phyloP scores from a whole-genome alignment of 1,284 basidiomycete species.

The Quambalaria eucalypti region DNA sequence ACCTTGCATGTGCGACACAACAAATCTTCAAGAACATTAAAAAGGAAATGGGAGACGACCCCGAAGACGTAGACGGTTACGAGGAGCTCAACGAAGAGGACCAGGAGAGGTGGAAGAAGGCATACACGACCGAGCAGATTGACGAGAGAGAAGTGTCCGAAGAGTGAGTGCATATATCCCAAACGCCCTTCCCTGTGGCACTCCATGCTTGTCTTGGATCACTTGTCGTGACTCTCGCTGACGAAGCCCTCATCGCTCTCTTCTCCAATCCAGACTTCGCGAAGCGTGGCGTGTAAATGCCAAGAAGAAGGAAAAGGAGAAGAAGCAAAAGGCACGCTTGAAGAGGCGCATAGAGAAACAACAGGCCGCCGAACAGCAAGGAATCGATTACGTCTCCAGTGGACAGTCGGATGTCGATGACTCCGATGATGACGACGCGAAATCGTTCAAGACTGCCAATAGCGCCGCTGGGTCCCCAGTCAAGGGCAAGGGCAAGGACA shows the following conservation, averaged over 20 bases:
- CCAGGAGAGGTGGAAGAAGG: not conserved
- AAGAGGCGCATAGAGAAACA: not conserved
- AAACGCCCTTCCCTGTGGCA: not conserved
- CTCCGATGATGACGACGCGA: too few species aligned
- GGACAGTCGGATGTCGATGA: too few species aligned
- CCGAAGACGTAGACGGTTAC: not conserved
- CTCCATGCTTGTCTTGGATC: not conserved
- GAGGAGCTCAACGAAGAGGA: not conserved
- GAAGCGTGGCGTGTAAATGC: too few species aligned
- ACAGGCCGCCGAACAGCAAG: not conserved
- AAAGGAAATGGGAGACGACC: not conserved
- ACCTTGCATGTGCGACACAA: not conserved
- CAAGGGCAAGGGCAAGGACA: not conserved
- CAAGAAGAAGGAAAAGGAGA: not conserved
- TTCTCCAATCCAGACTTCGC: not conserved
- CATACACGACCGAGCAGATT: not conserved
- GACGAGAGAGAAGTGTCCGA: not conserved
- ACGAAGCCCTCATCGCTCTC: not conserved
- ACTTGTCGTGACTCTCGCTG: not conserved
- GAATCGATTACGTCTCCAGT: too few species aligned
- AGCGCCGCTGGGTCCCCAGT: not conserved
- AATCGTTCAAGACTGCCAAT: not conserved
- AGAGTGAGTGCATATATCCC: not conserved
- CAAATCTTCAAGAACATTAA: not conserved
- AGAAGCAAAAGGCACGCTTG: not conserved